Evolutionary conservation across 306 rosid genomes (phyloP), one percentile per base, ranked within the genome.

Genomic region (Senna siamea): DNA sequence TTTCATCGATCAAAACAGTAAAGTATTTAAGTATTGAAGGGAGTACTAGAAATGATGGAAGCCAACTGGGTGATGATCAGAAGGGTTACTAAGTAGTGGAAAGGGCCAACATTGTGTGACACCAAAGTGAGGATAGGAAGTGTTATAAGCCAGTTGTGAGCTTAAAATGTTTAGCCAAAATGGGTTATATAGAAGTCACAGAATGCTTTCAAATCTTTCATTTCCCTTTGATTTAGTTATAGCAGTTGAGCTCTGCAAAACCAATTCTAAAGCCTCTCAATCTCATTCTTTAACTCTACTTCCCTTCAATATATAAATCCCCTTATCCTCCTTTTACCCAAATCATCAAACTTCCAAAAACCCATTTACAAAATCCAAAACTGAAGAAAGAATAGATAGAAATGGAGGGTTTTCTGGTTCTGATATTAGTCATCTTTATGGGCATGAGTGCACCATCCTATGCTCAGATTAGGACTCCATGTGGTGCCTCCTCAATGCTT

Each of bases 201-300:
- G 61, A 63, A 89, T 56, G 68, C 78, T 68, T 14, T 47, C 65
- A 69, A 62, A 57, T 72, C 74, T 63, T 69, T 54, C 46, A 54
- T 78, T 76, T 75, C 32, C 62, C 72, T 14, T 10, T 54, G 41
- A 74, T 86, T 26, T 77, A 51, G 89, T 84, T 83, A 76, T 13
- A 79, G 93, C 90, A 75, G 97, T 83, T 94, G 84, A 94, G 71
- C 97, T 17, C 67, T 86, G 80, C 91, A 72, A 76, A 85, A 91
- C 89, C 95, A 78, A 89, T 85, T 78, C 48, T 77, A 67, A 70
- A 54, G 23, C 84, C 75, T 73, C 74, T 51, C 35, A 47, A 26
- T 26, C 30, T 26, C 30, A 26, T 17, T 64, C 56, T 35, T 62
- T 66, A 17, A 65, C 70, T 70, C 74, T 70, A 14, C 30, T 43